Evolutionary conservation across 352 stramenopile genomes (phyloP), one percentile per base, ranked within the genome.

Genomic region (Globisporangium abappressorium): DNA sequence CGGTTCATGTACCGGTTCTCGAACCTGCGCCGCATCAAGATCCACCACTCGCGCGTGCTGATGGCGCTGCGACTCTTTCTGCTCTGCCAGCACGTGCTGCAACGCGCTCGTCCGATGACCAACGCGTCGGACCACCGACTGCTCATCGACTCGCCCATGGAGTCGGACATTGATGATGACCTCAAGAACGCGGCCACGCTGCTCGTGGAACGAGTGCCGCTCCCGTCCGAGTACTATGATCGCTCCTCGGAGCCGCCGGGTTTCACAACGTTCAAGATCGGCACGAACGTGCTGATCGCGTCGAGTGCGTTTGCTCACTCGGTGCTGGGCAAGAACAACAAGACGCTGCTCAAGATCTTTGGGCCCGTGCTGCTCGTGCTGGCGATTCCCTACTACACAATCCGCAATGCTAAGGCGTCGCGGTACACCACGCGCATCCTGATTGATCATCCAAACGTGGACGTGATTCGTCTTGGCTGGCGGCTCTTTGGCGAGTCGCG

Each of bases 151-250:
- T 82, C 85, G 60, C 88, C 88, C 1, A 92, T 93, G 73, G 85
- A 94, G 60, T 80, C 85, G 46, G 88, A 95, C 66, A 96, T 96
- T 69, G 87, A 96, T 59, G 88, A 96, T 66, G 83, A 96, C 68
- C 64, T 94, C 38, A 96, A 96, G 70, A 93, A 92, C 57, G 88
- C 88, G 30, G 94, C 85, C 54, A 79, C 81, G 20, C 64, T 96
- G 57, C 73, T 96, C 22, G 75, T 96, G 11, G 86, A 96, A 58
- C 76, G 85, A 22, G 88, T 96, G 63, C 88, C 88, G 11, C 74
- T 96, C 1, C 88, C 88, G 47, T 74, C 82, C 54, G 88, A 96
- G 73, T 94, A 90, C 72, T 91, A 96, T 56, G 86, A 96, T 63
- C 80, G 82, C 15, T 96, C 88, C 24, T 92, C 82, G 9, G 88